A percentile compares a stretch with the other conserved stretches of the same genome.
phyloP scores from a whole-genome alignment of 2,329 filamentous ascomycete genomes.

The Cladophialophora exuberans region DNA sequence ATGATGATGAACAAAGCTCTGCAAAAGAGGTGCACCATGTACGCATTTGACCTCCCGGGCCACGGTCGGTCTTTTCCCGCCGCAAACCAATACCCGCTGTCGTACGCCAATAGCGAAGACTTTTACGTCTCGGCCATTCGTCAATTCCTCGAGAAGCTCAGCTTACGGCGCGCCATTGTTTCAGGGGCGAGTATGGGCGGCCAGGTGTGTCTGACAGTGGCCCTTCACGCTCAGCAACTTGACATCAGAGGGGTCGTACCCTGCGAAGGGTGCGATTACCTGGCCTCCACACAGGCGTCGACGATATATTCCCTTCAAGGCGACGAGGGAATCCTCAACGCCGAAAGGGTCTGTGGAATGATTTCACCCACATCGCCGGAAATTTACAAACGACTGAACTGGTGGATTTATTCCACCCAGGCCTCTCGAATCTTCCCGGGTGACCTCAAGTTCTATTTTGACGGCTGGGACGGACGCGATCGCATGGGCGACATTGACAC shows the following conservation, averaged over 20 bases:
- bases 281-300: conserved; percentile 17
- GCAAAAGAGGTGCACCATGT: conserved; percentile 23
- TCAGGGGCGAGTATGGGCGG: conserved; percentile 26
- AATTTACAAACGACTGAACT: conserved; percentile 52
- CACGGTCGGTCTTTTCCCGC: conserved; percentile 29
- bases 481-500: conserved; percentile 51
- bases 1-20: conserved; percentile 25
- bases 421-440: conserved; percentile 56
- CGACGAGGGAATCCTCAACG: conserved; percentile 24
- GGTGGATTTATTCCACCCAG: conserved; percentile 54
- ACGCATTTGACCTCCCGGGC: conserved; percentile 29
- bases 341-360: conserved; percentile 39
- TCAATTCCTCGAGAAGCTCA: conserved; percentile 19
- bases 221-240: conserved; percentile 19
- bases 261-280: conserved; percentile 28
- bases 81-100: conserved; percentile 15
- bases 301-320: conserved; percentile 20
- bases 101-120: conserved; percentile 25
- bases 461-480: conserved; percentile 52
- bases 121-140: conserved; percentile 25
- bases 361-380: conserved; percentile 50
- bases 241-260: conserved; percentile 24
- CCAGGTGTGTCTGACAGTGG: conserved; percentile 25
- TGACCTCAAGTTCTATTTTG: conserved; percentile 56
- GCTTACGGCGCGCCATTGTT: conserved; percentile 15